These are phyloP conservation scores for Jatropha curcas DNA, from an alignment of 345 rosid genomes.

Conservation along the genomic window DNA sequence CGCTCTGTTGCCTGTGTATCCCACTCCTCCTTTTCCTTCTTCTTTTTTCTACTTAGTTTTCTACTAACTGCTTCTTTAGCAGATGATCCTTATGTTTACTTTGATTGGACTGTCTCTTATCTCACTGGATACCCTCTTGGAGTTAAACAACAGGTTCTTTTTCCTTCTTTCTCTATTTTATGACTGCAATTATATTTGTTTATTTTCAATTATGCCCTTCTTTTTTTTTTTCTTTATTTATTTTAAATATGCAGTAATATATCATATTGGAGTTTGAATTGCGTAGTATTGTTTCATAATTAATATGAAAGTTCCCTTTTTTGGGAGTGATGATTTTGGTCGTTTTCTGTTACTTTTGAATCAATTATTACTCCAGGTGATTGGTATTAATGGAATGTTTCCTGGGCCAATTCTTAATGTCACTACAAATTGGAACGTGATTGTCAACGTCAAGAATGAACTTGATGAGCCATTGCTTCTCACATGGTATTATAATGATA, in stretches of 20 bases:
- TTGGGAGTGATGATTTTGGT: background rate
- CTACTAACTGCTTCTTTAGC: slow-evolving; percentile 34
- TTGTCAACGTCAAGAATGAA: slow-evolving; percentile 34
- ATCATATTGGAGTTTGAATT: slow-evolving; percentile 12
- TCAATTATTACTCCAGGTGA: slow-evolving; percentile 22
- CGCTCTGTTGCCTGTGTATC: slow-evolving; percentile 25
- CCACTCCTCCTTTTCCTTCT: slow-evolving; percentile 28
- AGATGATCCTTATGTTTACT: slow-evolving; percentile 75
- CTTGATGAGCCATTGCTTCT: slow-evolving; percentile 42
- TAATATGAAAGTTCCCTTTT: background rate
- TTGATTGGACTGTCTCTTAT: slow-evolving; percentile 90
- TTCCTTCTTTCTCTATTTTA: background rate
- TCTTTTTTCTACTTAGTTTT: slow-evolving; percentile 15
- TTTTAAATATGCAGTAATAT: too few relatives aligned
- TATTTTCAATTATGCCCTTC: background rate
- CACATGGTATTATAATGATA: slow-evolving; percentile 54
- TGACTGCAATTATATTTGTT: background rate
- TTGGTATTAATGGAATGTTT: slow-evolving; percentile 33
- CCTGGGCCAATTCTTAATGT: slow-evolving; percentile 37
- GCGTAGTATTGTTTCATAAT: background rate
- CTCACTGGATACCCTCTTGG: slow-evolving; percentile 67
- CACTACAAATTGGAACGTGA: slow-evolving; percentile 36
- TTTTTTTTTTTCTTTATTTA: background rate
- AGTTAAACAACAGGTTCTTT: slow-evolving; percentile 62
- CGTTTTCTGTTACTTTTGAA: background rate